Evolutionary conservation across 2,329 filamentous ascomycete genomes (phyloP), one percentile per base, ranked within the genome.

Genomic region (Mariannaea sp.): DNA sequence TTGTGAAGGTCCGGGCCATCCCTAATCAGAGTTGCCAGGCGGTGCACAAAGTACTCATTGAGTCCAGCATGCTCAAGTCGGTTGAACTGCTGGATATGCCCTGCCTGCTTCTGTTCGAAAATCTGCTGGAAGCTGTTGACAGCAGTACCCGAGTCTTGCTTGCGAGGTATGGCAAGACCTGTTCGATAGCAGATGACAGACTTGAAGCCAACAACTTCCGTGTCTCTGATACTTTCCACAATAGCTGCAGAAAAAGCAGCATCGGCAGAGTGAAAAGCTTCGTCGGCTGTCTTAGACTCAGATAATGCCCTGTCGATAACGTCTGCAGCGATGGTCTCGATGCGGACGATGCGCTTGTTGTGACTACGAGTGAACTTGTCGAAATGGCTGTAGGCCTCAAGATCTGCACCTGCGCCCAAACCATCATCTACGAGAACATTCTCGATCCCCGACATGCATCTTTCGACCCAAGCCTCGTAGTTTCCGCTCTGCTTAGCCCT

Each of bases 171-270:
- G 32, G 82, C 81, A 5, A 92, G 76, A 0, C 90, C 90, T 0
- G 86, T 89, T 12, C 90, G 81, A 68, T 94, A 94, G 72, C 90
- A 93, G 49, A 95, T 83, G 42, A 92, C 84, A 1, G 86, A 89
- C 70, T 95, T 94, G 79, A 95, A 95, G 2, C 82, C 90, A 1
- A 84, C 89, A 2, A 95, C 85, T 14, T 86, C 80, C 0, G 81
- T 74, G 36, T 94, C 86, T 0, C 77, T 73, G 20, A 92, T 77
- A 3, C 83, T 80, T 1, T 77, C 70, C 9, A 73, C 66, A 29
- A 94, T 85, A 10, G 71, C 67, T 1, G 68, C 62, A 9, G 77
- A 70, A 24, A 76, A 70, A 3, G 38, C 59, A 24, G 64, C 66
- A 1, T 73, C 65, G 70, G 75, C 77, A 24, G 65, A 71, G 0